These are phyloP conservation scores for Ogataea paraovalis DNA, from an alignment of 805 yeast species.

Conservation along the genomic window DNA sequence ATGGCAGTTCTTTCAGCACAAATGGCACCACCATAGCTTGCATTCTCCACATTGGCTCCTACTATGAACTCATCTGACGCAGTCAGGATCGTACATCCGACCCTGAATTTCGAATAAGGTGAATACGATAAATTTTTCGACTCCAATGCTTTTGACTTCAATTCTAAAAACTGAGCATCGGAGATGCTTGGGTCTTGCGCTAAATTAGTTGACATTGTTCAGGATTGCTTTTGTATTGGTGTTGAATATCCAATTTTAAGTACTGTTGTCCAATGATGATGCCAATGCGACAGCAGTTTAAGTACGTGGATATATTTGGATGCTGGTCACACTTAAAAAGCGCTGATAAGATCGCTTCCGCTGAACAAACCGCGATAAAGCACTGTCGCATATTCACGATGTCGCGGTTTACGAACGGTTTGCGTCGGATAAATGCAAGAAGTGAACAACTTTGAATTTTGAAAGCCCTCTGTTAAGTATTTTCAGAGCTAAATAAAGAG, in stretches of 20 bases:
- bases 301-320: too few species aligned
- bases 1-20: slow-evolving; percentile 77
- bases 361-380: too few species aligned
- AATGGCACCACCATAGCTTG: slow-evolving; percentile 73
- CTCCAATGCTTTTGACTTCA: slow-evolving; percentile 17
- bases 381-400: too few species aligned
- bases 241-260: neutral
- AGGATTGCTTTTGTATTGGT: neutral
- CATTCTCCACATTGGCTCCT: slow-evolving; percentile 94
- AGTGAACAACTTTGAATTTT: too few species aligned
- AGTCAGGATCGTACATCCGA: slow-evolving; percentile 74
- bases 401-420: too few species aligned
- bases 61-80: slow-evolving; percentile 41
- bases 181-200: slow-evolving; percentile 4
- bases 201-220: neutral
- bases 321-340: too few species aligned
- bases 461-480: too few species aligned
- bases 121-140: slow-evolving; percentile 46
- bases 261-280: too few species aligned
- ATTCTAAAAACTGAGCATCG: slow-evolving; percentile 7
- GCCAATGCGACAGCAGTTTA: too few species aligned
- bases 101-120: slow-evolving; percentile 76
- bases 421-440: too few species aligned
- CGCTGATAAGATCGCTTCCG: too few species aligned
- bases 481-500: too few species aligned